A percentile compares a stretch with the other conserved stretches of the same genome.
Conservation (phyloP, 192 early-diverging fungal species). For the Geosiphon pyriformis region DNA sequence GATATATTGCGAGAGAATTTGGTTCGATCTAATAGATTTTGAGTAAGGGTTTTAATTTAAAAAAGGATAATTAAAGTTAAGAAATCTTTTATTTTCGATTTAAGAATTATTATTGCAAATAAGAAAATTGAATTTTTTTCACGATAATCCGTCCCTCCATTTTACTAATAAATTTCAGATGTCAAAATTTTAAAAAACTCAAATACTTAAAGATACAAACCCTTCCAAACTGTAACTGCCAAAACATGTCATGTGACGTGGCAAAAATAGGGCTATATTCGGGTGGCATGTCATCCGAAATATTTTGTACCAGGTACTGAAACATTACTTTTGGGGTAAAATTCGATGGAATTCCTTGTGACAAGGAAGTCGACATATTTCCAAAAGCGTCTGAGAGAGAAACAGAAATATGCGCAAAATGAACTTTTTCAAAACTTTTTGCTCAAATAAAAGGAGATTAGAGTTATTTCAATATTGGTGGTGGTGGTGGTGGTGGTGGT, state of each 20-base stretch:
- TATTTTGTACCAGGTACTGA: not conserved
- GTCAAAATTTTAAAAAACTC: not conserved
- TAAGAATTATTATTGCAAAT: not conserved
- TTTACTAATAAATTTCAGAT: not conserved
- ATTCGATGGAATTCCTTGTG: too few species aligned
- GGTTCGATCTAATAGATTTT: not conserved
- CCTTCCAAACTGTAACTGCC: conserved; percentile 1
- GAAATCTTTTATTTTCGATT: not conserved
- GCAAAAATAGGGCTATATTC: not conserved
- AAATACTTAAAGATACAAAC: not conserved
- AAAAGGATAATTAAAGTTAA: not conserved
- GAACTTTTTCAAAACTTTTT: too few species aligned
- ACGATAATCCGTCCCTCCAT: too few species aligned
- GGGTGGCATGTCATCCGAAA: not conserved
- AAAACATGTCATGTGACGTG: not conserved
- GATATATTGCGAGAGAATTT: not conserved
- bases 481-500: too few species aligned
- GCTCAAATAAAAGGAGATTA: too few species aligned
- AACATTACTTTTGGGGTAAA: not conserved
- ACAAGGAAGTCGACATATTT: too few species aligned
- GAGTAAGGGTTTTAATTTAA: not conserved
- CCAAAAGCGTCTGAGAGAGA: too few species aligned
- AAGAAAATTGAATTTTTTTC: too few species aligned
- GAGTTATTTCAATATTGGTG: too few species aligned
- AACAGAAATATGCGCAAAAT: too few species aligned